A percentile compares a stretch with the other conserved stretches of the same genome.
phyloP scores from a whole-genome alignment of 1,139 yeast genomes.

The Arxiozyma slooffiae region DNA sequence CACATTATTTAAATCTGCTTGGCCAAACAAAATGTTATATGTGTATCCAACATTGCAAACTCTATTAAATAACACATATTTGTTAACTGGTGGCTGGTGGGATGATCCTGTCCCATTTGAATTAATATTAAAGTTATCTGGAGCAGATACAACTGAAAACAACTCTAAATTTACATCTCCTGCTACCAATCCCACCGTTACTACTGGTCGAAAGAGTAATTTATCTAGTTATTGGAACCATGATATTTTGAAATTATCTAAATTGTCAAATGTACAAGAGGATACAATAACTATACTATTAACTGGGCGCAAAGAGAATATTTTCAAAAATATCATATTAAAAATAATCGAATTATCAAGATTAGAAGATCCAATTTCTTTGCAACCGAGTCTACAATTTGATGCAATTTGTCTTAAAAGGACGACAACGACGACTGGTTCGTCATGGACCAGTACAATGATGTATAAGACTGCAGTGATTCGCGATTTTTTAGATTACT shows the following conservation, averaged over 20 bases:
- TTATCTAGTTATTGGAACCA: conserved; percentile 35
- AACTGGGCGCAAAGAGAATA: conserved; percentile 33
- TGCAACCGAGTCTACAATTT: conserved; percentile 19
- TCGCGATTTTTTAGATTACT: conserved; percentile 30
- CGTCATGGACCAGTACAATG: conserved; percentile 22
- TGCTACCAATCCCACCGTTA: too few species aligned
- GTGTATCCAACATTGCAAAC: conserved; percentile 20
- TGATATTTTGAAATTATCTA: conserved; percentile 31
- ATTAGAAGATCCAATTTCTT: not conserved
- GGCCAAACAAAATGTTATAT: conserved; percentile 35
- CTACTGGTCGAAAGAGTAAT: not conserved
- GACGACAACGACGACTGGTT: conserved; percentile 13
- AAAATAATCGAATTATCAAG: not conserved
- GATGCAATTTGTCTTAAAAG: conserved; percentile 35
- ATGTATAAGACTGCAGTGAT: conserved; percentile 34
- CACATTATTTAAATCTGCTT: conserved; percentile 38
- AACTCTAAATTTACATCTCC: too few species aligned
- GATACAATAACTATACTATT: conserved; percentile 33
- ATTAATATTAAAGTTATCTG: conserved; percentile 25
- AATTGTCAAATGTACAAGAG: conserved; percentile 29
- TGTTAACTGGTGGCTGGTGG: conserved; percentile 42
- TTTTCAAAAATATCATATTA: conserved; percentile 8
- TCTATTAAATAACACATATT: conserved; percentile 6
- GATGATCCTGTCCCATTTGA: conserved; percentile 31
- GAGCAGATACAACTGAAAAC: too few species aligned